Percentiles rank a stretch among this genome's conserved stretches.
Conservation (phyloP, 2,329 filamentous ascomycete species). For the Aureobasidium sp. region DNA sequence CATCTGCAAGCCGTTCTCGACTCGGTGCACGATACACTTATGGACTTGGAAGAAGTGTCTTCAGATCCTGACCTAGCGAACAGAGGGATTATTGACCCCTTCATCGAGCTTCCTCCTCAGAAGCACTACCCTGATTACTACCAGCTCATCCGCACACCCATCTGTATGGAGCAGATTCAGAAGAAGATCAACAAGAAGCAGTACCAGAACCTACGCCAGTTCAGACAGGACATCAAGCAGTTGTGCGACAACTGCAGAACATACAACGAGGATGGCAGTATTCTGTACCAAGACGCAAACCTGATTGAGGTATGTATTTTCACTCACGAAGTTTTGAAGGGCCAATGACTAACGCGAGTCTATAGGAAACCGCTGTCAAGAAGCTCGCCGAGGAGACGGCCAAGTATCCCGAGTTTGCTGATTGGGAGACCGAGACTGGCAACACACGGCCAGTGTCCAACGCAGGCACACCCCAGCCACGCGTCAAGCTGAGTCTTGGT, state of each 20-base stretch:
- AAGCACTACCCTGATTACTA: conserved; percentile 94
- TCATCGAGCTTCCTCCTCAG: conserved; percentile 84
- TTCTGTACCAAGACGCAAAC: conserved; percentile 87
- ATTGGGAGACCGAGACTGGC: conserved; percentile 48
- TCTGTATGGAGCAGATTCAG: conserved; percentile 92
- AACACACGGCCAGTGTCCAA: conserved; percentile 41
- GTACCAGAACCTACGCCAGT: conserved; percentile 72
- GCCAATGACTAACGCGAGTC: neutral
- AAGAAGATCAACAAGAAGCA: conserved; percentile 95
- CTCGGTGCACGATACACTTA: conserved; percentile 68
- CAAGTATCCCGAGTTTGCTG: conserved; percentile 49
- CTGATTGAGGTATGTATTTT: conserved; percentile 72
- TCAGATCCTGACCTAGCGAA: conserved; percentile 49
- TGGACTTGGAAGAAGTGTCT: conserved; percentile 76
- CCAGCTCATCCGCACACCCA: conserved; percentile 81
- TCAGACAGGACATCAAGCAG: conserved; percentile 74
- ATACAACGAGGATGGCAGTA: conserved; percentile 93
- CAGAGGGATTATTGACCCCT: conserved; percentile 85
- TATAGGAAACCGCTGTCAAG: conserved; percentile 43
- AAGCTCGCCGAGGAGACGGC: conserved; percentile 50
- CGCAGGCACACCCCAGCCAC: conserved; percentile 56
- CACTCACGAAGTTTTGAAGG: neutral
- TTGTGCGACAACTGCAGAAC: conserved; percentile 88
- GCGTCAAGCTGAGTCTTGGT: conserved; percentile 64
- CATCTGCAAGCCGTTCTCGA: conserved; percentile 75